Evolutionary conservation across 2,329 filamentous ascomycete genomes (phyloP).

Genomic region (Tolypocladium cylindrosporum): DNA sequence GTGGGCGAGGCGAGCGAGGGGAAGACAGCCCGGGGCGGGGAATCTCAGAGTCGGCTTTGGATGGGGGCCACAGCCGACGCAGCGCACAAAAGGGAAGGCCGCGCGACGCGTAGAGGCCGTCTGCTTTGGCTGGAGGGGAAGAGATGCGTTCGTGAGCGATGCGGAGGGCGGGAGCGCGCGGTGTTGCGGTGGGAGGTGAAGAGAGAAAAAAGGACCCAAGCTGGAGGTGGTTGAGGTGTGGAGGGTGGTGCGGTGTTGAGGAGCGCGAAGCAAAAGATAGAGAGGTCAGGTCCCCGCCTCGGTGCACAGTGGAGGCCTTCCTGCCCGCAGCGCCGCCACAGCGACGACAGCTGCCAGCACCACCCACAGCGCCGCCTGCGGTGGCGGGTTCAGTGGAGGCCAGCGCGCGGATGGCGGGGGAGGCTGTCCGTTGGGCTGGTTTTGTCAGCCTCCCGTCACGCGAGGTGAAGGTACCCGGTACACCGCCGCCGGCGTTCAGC

Average conservation of each 20-base stretch:
- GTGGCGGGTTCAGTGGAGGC: not conserved
- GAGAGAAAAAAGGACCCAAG: not conserved
- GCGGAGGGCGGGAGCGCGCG: not conserved
- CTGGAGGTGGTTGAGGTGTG: slow-evolving; percentile 1
- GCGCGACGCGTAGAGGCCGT: slow-evolving; percentile 12
- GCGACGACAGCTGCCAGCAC: not conserved
- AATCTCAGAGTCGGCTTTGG: slow-evolving; percentile 9
- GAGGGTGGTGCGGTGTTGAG: slow-evolving; percentile 2
- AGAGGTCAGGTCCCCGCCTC: not conserved
- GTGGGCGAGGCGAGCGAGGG: slow-evolving; percentile 24
- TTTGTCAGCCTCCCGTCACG: not conserved
- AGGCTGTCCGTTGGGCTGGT: not conserved
- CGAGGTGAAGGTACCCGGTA: not conserved
- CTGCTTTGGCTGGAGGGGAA: not conserved
- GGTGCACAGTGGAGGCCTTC: not conserved
- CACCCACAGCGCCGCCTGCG: not conserved
- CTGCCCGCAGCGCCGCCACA: not conserved
- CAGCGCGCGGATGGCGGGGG: not conserved
- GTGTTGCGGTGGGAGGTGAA: not conserved
- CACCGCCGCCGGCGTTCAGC: not conserved
- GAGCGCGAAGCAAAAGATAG: slow-evolving; percentile 4
- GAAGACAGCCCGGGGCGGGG: slow-evolving; percentile 17
- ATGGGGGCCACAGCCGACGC: slow-evolving; percentile 12
- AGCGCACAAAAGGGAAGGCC: slow-evolving; percentile 12
- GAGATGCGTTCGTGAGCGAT: not conserved